A percentile compares a stretch with the other conserved stretches of the same genome.
Conservation (phyloP, 129 eudicot genomes). For the Dittrichia graveolens region DNA sequence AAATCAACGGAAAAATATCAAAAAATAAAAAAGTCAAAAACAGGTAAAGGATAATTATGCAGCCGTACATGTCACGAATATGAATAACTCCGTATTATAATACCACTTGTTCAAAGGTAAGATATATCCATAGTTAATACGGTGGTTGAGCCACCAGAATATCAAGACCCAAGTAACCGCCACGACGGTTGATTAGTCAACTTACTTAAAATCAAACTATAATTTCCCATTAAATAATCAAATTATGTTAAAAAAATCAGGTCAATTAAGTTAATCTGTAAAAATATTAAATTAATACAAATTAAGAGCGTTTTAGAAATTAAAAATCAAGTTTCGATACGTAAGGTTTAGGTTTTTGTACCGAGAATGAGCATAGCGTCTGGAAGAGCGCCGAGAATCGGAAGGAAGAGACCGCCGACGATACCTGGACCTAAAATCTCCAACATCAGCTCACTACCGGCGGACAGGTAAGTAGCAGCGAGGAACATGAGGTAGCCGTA, state of each 20-base stretch:
- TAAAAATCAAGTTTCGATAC: background rate
- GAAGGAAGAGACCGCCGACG: slow-evolving; percentile 78
- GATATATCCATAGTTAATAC: slow-evolving; percentile 2
- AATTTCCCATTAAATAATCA: background rate
- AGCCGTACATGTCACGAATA: slow-evolving; percentile 4
- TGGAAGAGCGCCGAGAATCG: slow-evolving; percentile 84
- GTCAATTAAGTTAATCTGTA: background rate
- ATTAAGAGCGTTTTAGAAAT: no score
- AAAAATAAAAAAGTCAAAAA: background rate
- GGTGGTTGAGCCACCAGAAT: slow-evolving; percentile 13
- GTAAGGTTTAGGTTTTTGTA: slow-evolving; percentile 11
- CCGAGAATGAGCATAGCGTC: slow-evolving; percentile 93
- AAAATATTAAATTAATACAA: background rate
- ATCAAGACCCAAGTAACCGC: slow-evolving; percentile 11
- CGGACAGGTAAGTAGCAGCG: slow-evolving; percentile 66
- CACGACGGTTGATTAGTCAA: slow-evolving; percentile 17
- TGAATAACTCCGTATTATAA: background rate
- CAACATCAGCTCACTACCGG: slow-evolving; percentile 72
- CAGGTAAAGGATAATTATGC: background rate
- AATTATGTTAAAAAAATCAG: background rate
- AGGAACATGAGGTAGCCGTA: slow-evolving; percentile 78
- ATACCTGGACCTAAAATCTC: slow-evolving; percentile 83
- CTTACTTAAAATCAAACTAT: background rate
- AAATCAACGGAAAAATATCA: background rate
- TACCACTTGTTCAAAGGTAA: slow-evolving; percentile 30